Conservation (phyloP, 78 protist species). For the Dictyostelium capitatum region DNA sequence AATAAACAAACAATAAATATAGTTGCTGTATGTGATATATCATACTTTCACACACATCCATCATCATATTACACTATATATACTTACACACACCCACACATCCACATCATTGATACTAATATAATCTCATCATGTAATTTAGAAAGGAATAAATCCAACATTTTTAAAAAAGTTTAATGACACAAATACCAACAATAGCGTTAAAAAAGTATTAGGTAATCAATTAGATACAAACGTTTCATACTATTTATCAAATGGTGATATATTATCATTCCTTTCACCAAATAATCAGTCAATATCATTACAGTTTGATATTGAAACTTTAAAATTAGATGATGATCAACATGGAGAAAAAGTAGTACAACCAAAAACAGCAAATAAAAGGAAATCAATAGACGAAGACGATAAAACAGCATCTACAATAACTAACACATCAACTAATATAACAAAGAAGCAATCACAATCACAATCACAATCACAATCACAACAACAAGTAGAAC, state of each 20-base stretch:
- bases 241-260: neutral
- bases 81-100: too few species aligned
- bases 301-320: neutral
- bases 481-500: too few species aligned
- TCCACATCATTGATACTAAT: too few species aligned
- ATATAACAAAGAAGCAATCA: neutral
- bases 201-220: neutral
- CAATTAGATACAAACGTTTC: neutral
- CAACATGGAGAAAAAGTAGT: neutral
- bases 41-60: too few species aligned
- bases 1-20: neutral
- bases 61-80: neutral
- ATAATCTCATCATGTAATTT: too few species aligned
- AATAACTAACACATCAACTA: neutral
- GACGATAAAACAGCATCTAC: neutral
- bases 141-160: neutral
- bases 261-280: neutral
- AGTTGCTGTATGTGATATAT: neutral
- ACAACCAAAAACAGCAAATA: too few species aligned
- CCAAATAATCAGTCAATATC: neutral
- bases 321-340: neutral
- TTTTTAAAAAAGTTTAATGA: neutral
- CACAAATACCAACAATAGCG: too few species aligned
- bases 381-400: too few species aligned
- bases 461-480: neutral